Conservation (phyloP, 2,329 filamentous ascomycete species). For the Allantophomopsis cytisporea region DNA sequence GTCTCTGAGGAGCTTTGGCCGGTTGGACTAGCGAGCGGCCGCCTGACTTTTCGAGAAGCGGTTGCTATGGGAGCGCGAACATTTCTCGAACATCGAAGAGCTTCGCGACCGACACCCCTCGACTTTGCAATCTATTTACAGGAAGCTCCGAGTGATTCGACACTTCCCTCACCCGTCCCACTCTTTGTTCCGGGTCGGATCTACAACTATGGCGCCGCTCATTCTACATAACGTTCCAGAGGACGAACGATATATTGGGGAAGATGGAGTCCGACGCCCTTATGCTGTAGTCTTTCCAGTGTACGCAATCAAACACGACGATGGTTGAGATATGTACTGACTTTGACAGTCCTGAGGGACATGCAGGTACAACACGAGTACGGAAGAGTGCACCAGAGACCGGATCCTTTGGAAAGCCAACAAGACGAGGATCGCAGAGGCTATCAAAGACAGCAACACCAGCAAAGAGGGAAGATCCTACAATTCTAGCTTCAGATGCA, state of each 20-base stretch:
- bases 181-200: too few species aligned
- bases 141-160: too few species aligned
- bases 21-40: too few species aligned
- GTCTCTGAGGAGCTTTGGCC: neutral
- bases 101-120: neutral
- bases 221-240: constrained; percentile 58
- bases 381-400: constrained; percentile 43
- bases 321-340: constrained; percentile 4
- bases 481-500: constrained; percentile 44
- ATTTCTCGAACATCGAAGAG: neutral
- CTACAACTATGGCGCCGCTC: constrained; percentile 39
- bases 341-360: constrained; percentile 34
- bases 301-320: constrained; percentile 24
- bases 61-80: neutral
- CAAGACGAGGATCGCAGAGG: constrained; percentile 45
- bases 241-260: constrained; percentile 51
- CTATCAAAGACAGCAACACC: constrained; percentile 45
- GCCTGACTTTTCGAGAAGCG: neutral
- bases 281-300: constrained; percentile 54
- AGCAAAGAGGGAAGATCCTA: constrained; percentile 43
- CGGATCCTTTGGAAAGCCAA: constrained; percentile 55
- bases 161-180: too few species aligned
- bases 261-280: constrained; percentile 50
- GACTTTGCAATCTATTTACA: too few species aligned
- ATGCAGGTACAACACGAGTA: constrained; percentile 30